Conservation (phyloP, 441 rosid species). For the Populus hybrid region DNA sequence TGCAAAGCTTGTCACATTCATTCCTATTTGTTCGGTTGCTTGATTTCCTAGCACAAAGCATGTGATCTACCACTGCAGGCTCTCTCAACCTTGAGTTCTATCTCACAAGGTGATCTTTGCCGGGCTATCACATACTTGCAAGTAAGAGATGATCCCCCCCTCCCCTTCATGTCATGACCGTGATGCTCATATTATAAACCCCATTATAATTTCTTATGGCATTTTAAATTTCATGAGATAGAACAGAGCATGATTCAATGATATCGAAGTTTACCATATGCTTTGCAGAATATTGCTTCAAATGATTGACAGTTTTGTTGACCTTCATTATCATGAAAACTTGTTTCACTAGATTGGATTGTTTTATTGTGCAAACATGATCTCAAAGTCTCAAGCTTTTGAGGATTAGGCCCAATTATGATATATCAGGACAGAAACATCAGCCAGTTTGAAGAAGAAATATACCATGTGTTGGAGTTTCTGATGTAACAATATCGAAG, state of each 20-base stretch:
- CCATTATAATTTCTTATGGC: no score
- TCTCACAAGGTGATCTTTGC: conserved; percentile 95
- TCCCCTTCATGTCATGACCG: neutral
- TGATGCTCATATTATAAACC: neutral
- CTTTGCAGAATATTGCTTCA: neutral
- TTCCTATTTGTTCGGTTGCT: no score
- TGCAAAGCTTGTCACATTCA: conserved; percentile 18
- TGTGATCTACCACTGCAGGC: conserved; percentile 36
- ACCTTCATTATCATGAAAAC: neutral
- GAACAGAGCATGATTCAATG: no score
- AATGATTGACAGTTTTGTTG: neutral
- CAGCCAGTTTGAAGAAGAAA: neutral
- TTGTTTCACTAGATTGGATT: neutral
- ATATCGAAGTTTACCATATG: no score
- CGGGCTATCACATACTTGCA: conserved; percentile 94
- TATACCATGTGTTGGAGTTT: neutral
- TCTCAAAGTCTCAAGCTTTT: neutral
- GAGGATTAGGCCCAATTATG: neutral
- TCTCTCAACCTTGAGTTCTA: no score
- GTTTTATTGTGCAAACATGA: neutral
- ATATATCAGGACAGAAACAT: neutral
- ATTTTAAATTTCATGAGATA: no score
- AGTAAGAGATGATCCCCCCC: conserved; percentile 33
- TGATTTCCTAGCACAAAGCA: neutral
- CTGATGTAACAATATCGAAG: no score